Base-by-base conservation (phyloP, 345 rosid genomes). In the Lepidium africanum region DNA sequence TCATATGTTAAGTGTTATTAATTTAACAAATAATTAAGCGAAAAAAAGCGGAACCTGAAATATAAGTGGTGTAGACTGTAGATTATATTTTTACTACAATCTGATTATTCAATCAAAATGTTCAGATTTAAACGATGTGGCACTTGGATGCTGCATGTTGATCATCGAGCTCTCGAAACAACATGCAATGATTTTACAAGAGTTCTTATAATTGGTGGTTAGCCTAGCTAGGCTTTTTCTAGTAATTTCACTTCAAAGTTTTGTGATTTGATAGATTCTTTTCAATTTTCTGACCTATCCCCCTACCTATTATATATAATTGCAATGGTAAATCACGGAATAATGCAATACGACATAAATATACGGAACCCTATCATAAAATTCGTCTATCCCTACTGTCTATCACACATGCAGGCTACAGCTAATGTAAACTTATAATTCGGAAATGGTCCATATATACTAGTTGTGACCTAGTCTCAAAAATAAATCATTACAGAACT, bases 251-350 rank as follows among this genome's bases (percentile, higher is more conserved):
- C 16, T 45, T 61, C 38, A 45, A n/a, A 32, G 25, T 27, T 16
- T 27, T 57, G 47, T 58, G 77, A 73, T 57, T 58, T 65, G 61
- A 73, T 58, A 19, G 38, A 73, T 49, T 63, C 15, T 59, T 41
- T 35, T 45, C 57, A n/a, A n/a, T 57, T 42, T 58, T 37, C 16
- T 57, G 46, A 48, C 66, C 60, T 57, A 48, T 43, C 19, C 14
- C 55, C 68, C 63, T 53, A 43, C 55, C 63, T 43, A 15, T 55
- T 27, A 10, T 41, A 46, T 63, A 63, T 55, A 47, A 64, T 38
- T 54, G 70, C 33, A 46, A 54, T 63, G 46, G 59, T 65, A 41
- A 40, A 57, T 65, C 54, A 57, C 53, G 66, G 48, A 65, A 72
- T 57, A 72, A 65, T 73, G 39, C 45, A 57, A 72, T 27, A 36